Base-by-base conservation (phyloP, 495 filamentous ascomycete species). In the Neurospora sp. region DNA sequence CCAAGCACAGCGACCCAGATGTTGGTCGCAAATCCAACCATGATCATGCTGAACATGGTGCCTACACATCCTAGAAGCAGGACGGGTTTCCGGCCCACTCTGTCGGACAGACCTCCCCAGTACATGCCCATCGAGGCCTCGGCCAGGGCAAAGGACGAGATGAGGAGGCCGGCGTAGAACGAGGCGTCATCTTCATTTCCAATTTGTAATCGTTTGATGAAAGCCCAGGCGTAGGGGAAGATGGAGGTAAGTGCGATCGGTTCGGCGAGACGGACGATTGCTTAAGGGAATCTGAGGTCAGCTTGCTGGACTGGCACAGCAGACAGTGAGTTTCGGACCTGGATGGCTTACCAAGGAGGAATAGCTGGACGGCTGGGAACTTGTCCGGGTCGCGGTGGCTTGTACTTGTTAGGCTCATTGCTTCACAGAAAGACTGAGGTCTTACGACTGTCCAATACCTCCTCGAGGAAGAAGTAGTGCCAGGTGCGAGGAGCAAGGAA, bases 211-310 rank as follows among this genome's bases (percentile, higher is more conserved):
- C 91, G 85, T 79, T 89, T 90, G 77, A 94, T 89, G 81, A 94
- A 89, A 74, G 90, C 88, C 90, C 91, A 96, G 72, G 94, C 92
- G 82, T 96, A 97, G 18, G 93, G 92, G 73, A 94, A 92, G 82
- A 94, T 92, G 78, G 91, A 94, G 3, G 93, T 94, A 74, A 96
- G 87, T 59, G 93, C 93, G 72, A 97, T 93, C 8, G 93, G 94
- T 82, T 97, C 94, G 45, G 93, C 92, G 74, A 97, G 87, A 69
- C 94, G 91, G 81, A 84, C 82, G 79, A 85, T 80, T 37, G 80
- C 80, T 82, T 72, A 9, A 53, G 31, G 22, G 14, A 70, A 70
- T 37, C 7, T 4, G 91, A 94, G 3, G 93, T 94, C 74, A 96
- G 87, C 53, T 93, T 93, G 72, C 96, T 93, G 7, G 93, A 93